Evolutionary conservation across 805 yeast genomes (phyloP).

Genomic region (Barnettozyma sucrosica): DNA sequence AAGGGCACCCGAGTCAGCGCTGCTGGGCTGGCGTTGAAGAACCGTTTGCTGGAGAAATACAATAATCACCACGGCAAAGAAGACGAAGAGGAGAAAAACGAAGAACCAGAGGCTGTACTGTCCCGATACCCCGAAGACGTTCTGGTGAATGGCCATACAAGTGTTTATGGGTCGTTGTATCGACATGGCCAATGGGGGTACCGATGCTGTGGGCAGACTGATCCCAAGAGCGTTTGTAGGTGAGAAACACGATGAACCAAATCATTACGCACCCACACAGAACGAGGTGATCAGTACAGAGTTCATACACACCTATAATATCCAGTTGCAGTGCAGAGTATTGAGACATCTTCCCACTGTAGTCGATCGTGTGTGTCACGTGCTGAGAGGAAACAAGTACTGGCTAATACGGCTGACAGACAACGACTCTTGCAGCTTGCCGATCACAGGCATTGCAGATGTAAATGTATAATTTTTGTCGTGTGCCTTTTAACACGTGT

Average conservation of each 20-base stretch:
- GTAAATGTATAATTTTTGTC: too few species aligned
- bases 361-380: too few species aligned
- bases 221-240: constrained; percentile 30
- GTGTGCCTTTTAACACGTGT: too few species aligned
- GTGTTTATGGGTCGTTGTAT: constrained; percentile 42
- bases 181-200: constrained; percentile 39
- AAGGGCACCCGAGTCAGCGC: too few species aligned
- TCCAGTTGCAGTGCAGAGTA: too few species aligned
- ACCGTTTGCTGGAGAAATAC: constrained; percentile 33
- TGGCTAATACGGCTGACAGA: too few species aligned
- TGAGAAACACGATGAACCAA: not conserved
- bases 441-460: too few species aligned
- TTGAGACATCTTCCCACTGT: too few species aligned
- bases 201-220: constrained; percentile 34
- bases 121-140: constrained; percentile 34
- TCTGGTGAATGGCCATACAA: constrained; percentile 32
- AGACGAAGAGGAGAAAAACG: constrained; percentile 5
- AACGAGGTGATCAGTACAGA: too few species aligned
- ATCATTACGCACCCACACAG: not conserved
- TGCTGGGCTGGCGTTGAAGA: constrained; percentile 27
- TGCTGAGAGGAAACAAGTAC: too few species aligned
- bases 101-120: constrained; percentile 12
- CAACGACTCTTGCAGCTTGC: too few species aligned
- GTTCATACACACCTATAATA: too few species aligned
- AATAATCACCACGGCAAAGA: constrained; percentile 24